Conservation (phyloP, 2,329 filamentous ascomycete species). For the Chrysoporthe austroafricana region DNA sequence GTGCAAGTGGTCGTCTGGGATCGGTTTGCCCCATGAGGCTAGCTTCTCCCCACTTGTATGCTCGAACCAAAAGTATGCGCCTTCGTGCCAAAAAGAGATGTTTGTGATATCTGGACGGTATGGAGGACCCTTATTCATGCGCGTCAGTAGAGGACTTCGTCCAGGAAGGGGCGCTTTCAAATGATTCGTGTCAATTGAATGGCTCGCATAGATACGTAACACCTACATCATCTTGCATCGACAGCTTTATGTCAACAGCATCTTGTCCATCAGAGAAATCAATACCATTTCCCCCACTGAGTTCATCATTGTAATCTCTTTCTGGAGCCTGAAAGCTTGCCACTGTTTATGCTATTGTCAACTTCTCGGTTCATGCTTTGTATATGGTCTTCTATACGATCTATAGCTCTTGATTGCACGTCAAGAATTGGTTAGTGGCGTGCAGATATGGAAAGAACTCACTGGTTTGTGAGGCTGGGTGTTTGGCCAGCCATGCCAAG, state of each 20-base stretch:
- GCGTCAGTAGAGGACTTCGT: too few relatives aligned
- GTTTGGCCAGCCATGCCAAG: neutral
- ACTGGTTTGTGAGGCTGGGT: neutral
- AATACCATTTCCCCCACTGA: neutral
- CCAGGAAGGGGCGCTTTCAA: too few relatives aligned
- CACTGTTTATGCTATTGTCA: neutral
- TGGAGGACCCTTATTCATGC: neutral
- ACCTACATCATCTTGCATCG: neutral
- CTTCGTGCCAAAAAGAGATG: neutral
- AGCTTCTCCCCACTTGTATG: neutral
- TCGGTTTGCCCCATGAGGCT: constrained; percentile 23
- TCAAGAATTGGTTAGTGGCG: neutral
- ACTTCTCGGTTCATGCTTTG: neutral
- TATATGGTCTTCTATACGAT: too few relatives aligned
- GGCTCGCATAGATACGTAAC: too few relatives aligned
- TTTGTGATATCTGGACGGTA: neutral
- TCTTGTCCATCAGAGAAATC: neutral
- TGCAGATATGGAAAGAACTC: neutral
- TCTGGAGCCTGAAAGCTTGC: neutral
- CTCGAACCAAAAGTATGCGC: neutral
- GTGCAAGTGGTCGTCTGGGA: constrained; percentile 34
- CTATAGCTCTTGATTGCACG: neutral
- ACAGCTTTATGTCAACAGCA: neutral
- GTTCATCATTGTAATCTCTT: neutral
- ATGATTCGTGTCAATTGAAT: too few relatives aligned